Percentiles rank a stretch among this genome's conserved stretches.
Evolutionary conservation across 257 asterid species (phyloP).

Genomic region (Solanum sparsipilum): DNA sequence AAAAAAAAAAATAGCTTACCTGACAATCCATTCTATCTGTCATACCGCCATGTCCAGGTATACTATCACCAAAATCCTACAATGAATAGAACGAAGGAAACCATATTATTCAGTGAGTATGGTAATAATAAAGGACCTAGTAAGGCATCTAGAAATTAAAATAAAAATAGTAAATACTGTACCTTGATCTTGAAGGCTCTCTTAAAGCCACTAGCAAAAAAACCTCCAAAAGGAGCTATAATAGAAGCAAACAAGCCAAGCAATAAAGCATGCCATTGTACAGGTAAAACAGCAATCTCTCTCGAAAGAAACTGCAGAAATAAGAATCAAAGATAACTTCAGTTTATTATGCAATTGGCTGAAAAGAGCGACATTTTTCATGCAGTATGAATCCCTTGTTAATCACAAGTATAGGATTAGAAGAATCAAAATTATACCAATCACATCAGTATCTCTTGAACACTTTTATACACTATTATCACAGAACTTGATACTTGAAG

Average conservation of each 20-base stretch:
- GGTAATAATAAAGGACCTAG: neutral
- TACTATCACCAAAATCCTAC: constrained; percentile 98
- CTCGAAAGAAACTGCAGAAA: constrained; percentile 53
- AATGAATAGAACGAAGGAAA: neutral
- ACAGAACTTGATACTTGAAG: neutral
- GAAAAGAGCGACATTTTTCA: neutral
- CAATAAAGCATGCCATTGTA: constrained; percentile 78
- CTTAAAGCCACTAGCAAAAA: constrained; percentile 97
- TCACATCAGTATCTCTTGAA: neutral
- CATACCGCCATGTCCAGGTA: constrained; percentile 99
- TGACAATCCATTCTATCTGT: constrained; percentile 99
- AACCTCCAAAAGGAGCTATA: constrained; percentile 98
- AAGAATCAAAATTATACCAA: neutral
- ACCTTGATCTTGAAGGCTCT: constrained; percentile 99
- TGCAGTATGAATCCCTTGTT: neutral
- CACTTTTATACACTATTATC: neutral
- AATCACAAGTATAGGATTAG: neutral
- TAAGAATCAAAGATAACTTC: neutral
- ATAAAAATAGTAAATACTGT: neutral
- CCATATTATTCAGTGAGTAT: neutral
- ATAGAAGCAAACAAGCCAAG: constrained; percentile 90
- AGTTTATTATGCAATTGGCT: neutral
- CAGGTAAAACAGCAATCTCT: constrained; percentile 53
- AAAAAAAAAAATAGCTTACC: constrained; percentile 25
- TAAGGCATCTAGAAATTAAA: neutral